These are phyloP conservation scores for Trichaptum fuscoviolaceum DNA, from an alignment of 768 basidiomycete species.

Conservation along the genomic window DNA sequence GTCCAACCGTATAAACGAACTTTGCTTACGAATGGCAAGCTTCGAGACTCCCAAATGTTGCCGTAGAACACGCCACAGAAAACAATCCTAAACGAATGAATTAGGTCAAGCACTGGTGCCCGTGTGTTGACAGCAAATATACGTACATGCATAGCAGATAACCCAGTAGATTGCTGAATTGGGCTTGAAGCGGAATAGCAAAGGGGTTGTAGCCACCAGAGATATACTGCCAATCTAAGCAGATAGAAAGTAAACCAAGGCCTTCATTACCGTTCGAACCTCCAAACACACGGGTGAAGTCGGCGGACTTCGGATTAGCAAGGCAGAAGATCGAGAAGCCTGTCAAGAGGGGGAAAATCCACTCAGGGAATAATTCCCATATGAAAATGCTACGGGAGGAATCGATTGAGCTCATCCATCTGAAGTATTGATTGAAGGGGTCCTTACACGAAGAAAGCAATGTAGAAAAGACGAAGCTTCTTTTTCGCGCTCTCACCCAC, in stretches of 20 bases:
- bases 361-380: conserved; percentile 44
- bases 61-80: conserved; percentile 23
- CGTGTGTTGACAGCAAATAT: neutral
- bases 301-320: conserved; percentile 41
- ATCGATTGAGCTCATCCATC: neutral
- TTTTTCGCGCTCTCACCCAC: conserved; percentile 34
- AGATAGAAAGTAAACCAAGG: conserved; percentile 20
- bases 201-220: conserved; percentile 37
- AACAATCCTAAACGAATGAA: conserved; percentile 14
- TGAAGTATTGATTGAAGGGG: neutral
- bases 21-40: conserved; percentile 12
- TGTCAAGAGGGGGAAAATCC: conserved; percentile 60
- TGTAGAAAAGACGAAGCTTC: conserved; percentile 51
- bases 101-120: neutral
- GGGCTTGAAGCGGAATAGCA: conserved; percentile 49
- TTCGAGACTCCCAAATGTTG: conserved; percentile 21
- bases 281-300: conserved; percentile 29
- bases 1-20: neutral
- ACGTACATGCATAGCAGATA: conserved; percentile 47
- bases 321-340: conserved; percentile 59
- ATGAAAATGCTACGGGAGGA: conserved; percentile 35
- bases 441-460: conserved; percentile 46
- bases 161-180: conserved; percentile 43
- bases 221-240: conserved; percentile 25
- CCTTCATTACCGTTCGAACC: conserved; percentile 21